Evolutionary conservation across 192 early-diverging fungal genomes (phyloP), one percentile per base, ranked within the genome.

Genomic region (Backusella circina): DNA sequence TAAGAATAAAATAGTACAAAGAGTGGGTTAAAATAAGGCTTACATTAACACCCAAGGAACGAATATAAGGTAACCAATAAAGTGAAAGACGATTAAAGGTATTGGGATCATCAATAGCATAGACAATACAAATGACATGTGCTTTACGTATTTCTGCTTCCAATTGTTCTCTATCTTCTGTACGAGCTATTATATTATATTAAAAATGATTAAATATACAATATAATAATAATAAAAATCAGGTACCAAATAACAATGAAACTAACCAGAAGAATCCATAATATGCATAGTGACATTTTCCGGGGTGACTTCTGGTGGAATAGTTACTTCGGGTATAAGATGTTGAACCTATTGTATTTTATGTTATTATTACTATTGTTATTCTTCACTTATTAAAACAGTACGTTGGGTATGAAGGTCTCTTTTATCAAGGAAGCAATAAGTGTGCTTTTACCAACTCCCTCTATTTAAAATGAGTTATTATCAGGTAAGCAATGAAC

Each of bases 241-340:
- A 57, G 51, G 51, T 26, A 57, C 51, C n/a, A 57, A 38, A 51
- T 21, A 50, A 23, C 23, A 54, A 54, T 10, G n/a, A 23, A 26
- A 51, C 51, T 57, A 57, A 96, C 94, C 88, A 50, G 98, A 97
- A 26, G 98, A 96, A 83, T 99, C 98, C 54, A 98, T 94, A 71
- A 99, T 98, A 79, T 97, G 93, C 8, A 97, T 98, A 10, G 96
- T 98, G 10, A 96, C 96, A 72, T 96, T 95, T 73, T 98, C 98
- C 1, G 95, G 90, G 35, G 97, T 97, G 78, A 98, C 94, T 78
- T 99, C 96, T 37, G 98, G 96, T 50, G 98, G 98, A 75, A 99
- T 99, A 15, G 97, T 99, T n/a, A 99, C 96, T 80, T 99, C 98
- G n/a, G 98, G 96, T 70, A 99, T 95, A 21, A 98, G 94, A 77